Conservation (phyloP, 164 flowering plant genomes). For the Malania oleifera region DNA sequence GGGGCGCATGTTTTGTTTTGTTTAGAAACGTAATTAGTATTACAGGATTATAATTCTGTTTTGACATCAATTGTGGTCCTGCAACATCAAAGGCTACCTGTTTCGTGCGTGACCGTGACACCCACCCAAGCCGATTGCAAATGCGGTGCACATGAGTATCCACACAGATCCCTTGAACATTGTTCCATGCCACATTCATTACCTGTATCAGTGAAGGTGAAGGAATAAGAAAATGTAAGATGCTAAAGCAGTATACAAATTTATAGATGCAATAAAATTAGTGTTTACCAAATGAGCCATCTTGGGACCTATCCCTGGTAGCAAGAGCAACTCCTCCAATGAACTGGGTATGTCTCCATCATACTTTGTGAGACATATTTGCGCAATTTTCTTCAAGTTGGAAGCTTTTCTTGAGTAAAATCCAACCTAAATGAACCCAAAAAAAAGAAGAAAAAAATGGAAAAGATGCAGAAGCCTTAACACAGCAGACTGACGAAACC, state of each 20-base stretch:
- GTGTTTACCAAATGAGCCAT: constrained; percentile 89
- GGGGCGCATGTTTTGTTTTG: too few species aligned
- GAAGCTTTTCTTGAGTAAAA: constrained; percentile 85
- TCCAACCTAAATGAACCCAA: constrained; percentile 69
- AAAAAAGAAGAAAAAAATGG: not conserved
- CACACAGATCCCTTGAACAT: constrained; percentile 98
- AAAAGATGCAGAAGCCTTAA: not conserved
- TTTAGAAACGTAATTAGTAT: too few species aligned
- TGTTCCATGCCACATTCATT: constrained; percentile 87
- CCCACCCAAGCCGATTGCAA: constrained; percentile 96
- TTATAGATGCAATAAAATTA: constrained; percentile 1
- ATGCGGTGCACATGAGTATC: constrained; percentile 99
- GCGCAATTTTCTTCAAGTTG: constrained; percentile 86
- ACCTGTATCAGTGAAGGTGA: constrained; percentile 40
- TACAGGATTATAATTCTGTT: too few species aligned
- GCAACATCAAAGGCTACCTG: constrained; percentile 37
- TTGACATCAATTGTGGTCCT: not conserved
- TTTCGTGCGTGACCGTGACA: constrained; percentile 56
- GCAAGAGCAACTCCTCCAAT: constrained; percentile 70
- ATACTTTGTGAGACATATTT: constrained; percentile 71
- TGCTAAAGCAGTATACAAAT: not conserved
- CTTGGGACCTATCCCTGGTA: constrained; percentile 98
- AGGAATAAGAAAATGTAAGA: not conserved
- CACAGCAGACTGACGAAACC: too few species aligned
- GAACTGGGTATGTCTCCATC: constrained; percentile 93